Conservation (phyloP, 2,329 filamentous ascomycete species). For the Ceratocystis ficicola region DNA sequence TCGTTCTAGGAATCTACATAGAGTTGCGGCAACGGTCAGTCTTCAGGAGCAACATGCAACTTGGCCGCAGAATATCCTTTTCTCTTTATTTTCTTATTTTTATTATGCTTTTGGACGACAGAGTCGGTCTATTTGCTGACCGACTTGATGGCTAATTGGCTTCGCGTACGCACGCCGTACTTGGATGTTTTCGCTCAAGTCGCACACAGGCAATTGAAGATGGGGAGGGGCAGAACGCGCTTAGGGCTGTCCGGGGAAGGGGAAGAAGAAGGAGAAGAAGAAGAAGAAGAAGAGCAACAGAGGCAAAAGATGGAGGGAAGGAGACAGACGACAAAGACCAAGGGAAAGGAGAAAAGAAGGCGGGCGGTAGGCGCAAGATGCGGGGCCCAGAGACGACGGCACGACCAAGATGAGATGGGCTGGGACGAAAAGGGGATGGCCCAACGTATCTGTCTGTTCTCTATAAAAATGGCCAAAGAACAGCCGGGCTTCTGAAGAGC, state of each 20-base stretch:
- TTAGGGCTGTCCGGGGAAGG: not conserved
- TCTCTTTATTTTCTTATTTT: too few species aligned
- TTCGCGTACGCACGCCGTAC: too few species aligned
- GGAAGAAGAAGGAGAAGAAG: not conserved
- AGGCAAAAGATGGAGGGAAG: not conserved
- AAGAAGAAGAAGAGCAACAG: not conserved
- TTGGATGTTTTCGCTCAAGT: too few species aligned
- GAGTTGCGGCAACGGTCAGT: not conserved
- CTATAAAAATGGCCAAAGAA: too few species aligned
- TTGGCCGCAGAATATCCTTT: too few species aligned
- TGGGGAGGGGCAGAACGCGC: not conserved
- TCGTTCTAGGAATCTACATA: not conserved
- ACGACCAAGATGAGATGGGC: not conserved
- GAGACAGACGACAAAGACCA: not conserved
- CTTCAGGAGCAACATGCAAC: not conserved
- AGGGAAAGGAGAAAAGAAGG: conserved; percentile 1
- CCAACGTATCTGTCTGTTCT: too few species aligned
- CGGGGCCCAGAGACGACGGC: not conserved
- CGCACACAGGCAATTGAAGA: too few species aligned
- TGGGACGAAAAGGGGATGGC: too few species aligned
- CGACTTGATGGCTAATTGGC: too few species aligned
- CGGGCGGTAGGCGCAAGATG: not conserved
- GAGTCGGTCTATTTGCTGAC: too few species aligned
- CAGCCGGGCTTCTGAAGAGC: too few species aligned
- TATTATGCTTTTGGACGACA: too few species aligned